These are phyloP conservation scores for Actinomucor elegans DNA, from an alignment of 371 early-diverging fungal genomes.

Conservation along the genomic window DNA sequence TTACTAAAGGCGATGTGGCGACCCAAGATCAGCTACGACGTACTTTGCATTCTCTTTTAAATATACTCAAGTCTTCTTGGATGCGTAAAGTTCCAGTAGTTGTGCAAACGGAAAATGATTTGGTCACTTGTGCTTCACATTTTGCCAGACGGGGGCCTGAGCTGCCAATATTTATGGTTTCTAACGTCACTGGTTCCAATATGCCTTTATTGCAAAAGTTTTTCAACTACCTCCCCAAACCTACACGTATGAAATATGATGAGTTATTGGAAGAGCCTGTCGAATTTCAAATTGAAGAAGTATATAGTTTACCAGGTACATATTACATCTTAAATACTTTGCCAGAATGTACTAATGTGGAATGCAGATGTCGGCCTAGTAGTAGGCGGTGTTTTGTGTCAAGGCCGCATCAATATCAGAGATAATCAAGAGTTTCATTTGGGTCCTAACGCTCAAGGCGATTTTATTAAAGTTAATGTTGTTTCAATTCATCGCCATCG, in stretches of 20 bases:
- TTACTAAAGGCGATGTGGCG: conserved; percentile 90
- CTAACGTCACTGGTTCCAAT: conserved; percentile 88
- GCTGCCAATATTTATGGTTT: conserved; percentile 84
- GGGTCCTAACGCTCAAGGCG: conserved; percentile 56
- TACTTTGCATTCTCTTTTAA: conserved; percentile 45
- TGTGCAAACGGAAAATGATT: conserved; percentile 68
- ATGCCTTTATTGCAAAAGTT: conserved; percentile 72
- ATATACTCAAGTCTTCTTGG: conserved; percentile 71
- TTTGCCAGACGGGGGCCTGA: conserved; percentile 56
- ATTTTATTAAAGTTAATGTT: conserved; percentile 56
- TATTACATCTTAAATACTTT: conserved; percentile 1
- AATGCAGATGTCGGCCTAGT: conserved; percentile 54
- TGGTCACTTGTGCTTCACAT: conserved; percentile 66
- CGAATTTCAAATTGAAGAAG: conserved; percentile 87
- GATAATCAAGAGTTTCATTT: conserved; percentile 37
- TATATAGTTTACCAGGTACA: conserved; percentile 82
- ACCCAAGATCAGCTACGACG: conserved; percentile 78
- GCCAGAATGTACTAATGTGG: background rate
- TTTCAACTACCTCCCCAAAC: conserved; percentile 68
- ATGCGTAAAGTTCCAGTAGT: conserved; percentile 83
- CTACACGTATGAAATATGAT: conserved; percentile 31
- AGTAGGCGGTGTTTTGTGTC: conserved; percentile 54
- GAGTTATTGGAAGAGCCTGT: conserved; percentile 54
- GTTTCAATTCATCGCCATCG: conserved; percentile 89
- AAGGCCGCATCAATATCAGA: conserved; percentile 45